Evolutionary conservation across 805 yeast species (phyloP), one percentile per base, ranked within the genome.

Genomic region (Schwanniomyces occidentalis): DNA sequence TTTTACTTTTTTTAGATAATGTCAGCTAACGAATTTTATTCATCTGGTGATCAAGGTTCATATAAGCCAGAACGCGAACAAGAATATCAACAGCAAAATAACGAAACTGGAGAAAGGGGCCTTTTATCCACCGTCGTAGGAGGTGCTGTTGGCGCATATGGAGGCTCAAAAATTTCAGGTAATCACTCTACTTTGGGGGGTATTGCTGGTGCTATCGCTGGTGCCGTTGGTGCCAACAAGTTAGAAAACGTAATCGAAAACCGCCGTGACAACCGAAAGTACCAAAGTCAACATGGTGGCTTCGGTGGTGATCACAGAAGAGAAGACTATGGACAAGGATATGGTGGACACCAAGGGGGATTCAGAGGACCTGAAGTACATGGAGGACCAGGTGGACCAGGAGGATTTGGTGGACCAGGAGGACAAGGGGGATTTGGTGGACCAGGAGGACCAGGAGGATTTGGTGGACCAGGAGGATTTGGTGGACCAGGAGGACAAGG

Each of bases 1-100:
- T 18, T 26, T 5, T 15, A 18, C 24, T 17, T 21, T 4, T 7
- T 16, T 30, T 30, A 14, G 22, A 54, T 12, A 34, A 75, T 75
- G 81, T 75, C 80, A 38, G 78, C 79, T 39, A 74, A 75, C 75
- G 80, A 75, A 39, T 75, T 65, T 54, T 75, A 75, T 54, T 58
- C 58, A 34, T 65, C 73, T 6, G 75, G 71, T 33, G 64, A 64
- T 30, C 63, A 65, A 50, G 61, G 65, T 19, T 38, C 47, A 36
- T 58, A 65, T 54, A 45, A 54, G 30, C 48, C 35, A 27, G 22
- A 24, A 21, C 19, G 20, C 16, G 28, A 34, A 17, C 40, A 38
- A 20, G 37, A 37, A 12, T 33, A 39, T 19, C 41, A 55, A 35
- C 52, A 49, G 16, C 64, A 60, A 38, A 53, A 52, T 38, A 67